Base-by-base conservation (phyloP, 2,329 filamentous ascomycete species). In the Fusarium penzigii region DNA sequence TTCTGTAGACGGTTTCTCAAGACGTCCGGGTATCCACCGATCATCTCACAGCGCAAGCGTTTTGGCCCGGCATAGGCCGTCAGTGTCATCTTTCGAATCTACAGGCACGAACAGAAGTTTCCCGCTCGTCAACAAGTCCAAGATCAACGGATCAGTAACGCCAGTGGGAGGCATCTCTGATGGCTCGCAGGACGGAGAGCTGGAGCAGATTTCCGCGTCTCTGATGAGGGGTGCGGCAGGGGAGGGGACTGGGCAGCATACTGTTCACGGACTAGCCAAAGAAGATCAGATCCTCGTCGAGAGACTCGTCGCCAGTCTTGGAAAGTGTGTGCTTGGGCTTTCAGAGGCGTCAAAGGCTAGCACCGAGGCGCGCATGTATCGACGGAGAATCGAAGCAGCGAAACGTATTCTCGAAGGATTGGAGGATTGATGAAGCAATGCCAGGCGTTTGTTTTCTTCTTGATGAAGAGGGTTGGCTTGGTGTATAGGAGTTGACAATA, bases 371-470 rank as follows among this genome's bases (percentile, higher is more conserved):
- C 78, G 85, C 49, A 77, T 87, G 53, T 85, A 89, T 69, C 78
- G 90, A 53, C 77, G 88, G 57, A 80, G 88, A 59, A 79, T 96
- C 46, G 90, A 95, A 59, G 83, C 85, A 47, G 92, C 91, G 6
- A 84, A 86, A 53, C 79, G 83, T 47, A 81, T 90, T 4, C 75
- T 96, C 29, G 89, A 93, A 59, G 90, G 89, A 6, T 74, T 85
- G 53, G 80, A 86, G 57, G 78, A 77, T 29, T 61, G 41, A 52
- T 36, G 32, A 14, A 36, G 32, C 32, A 12, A 36, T 36, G 32
- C 32, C 10, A 9, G 7, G 9, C 32, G 32, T 36, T 36, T 12
- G 5, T 25, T 25, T 25, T 25, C 7, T 7, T 25, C 20, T 25
- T 7, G 4, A 25, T 25, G 7, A 25, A 25, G 20, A 25, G 32